These are phyloP conservation scores for Triadica sebifera DNA, from an alignment of 345 rosid species.

Conservation along the genomic window DNA sequence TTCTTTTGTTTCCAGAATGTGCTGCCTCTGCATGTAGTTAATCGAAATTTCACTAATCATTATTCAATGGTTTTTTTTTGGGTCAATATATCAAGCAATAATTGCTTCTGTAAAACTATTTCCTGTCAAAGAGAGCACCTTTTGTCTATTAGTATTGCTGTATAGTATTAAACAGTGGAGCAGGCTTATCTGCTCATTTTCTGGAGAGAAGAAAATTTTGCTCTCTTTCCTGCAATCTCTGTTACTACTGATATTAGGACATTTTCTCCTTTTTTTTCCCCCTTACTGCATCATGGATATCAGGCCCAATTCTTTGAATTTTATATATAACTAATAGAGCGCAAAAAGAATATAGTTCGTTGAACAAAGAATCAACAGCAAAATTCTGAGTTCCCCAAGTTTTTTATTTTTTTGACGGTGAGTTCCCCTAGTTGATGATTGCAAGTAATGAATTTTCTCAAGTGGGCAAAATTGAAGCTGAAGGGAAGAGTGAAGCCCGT, in stretches of 20 bases:
- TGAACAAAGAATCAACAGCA: neutral
- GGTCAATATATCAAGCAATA: neutral
- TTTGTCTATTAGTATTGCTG: neutral
- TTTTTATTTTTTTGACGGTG: too few relatives aligned
- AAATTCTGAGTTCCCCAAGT: neutral
- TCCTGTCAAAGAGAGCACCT: neutral
- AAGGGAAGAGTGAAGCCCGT: neutral
- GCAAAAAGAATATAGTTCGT: neutral
- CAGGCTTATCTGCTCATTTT: neutral
- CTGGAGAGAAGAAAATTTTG: neutral
- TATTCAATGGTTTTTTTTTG: neutral
- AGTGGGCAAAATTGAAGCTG: neutral
- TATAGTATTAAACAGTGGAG: neutral
- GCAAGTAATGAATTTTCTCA: neutral
- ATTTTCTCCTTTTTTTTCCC: neutral
- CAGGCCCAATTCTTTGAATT: neutral
- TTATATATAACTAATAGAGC: neutral
- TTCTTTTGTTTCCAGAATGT: neutral
- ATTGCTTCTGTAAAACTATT: neutral
- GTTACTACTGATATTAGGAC: neutral
- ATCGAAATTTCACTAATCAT: neutral
- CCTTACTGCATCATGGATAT: neutral
- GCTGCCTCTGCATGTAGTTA: neutral
- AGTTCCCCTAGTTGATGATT: neutral
- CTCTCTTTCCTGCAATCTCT: constrained; percentile 7